A percentile compares a stretch with the other conserved stretches of the same genome.
Evolutionary conservation across 176 grass and related monocot genomes (phyloP).

Genomic region (Paspalum vaginatum): DNA sequence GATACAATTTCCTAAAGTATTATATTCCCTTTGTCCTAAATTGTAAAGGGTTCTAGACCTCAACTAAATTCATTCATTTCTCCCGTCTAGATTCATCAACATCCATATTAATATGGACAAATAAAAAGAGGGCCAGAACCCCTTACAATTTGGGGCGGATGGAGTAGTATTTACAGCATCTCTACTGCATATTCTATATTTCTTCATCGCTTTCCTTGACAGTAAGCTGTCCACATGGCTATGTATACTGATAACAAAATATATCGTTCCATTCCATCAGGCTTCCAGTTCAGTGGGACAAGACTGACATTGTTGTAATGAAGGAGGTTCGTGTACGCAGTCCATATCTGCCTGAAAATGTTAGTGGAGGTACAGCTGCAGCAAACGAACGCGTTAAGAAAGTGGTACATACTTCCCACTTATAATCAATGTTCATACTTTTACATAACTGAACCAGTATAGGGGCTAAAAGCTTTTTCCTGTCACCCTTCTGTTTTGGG

Average conservation of each 20-base stretch:
- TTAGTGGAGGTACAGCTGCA: slow-evolving; percentile 77
- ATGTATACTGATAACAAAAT: slow-evolving; percentile 21
- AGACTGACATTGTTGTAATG: slow-evolving; percentile 94
- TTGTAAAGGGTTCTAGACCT: too few species aligned
- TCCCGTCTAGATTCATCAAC: too few species aligned
- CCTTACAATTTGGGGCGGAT: too few species aligned
- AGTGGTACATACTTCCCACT: slow-evolving; percentile 69
- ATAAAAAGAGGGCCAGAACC: too few species aligned
- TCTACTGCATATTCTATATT: background rate
- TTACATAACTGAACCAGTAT: background rate
- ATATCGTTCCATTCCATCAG: slow-evolving; percentile 49
- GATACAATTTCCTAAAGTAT: background rate
- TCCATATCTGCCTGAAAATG: slow-evolving; percentile 92
- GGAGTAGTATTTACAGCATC: too few species aligned
- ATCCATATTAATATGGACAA: too few species aligned
- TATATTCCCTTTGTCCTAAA: too few species aligned
- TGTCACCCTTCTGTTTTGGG: slow-evolving; percentile 18
- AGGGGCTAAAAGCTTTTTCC: slow-evolving; percentile 12
- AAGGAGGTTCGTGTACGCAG: slow-evolving; percentile 86
- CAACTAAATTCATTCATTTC: too few species aligned
- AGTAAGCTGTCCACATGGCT: slow-evolving; percentile 7
- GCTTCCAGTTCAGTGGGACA: slow-evolving; percentile 97
- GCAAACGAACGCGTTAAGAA: slow-evolving; percentile 97
- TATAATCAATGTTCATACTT: slow-evolving; percentile 15
- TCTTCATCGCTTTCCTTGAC: slow-evolving; percentile 17